A percentile compares a stretch with the other conserved stretches of the same genome.
phyloP scores from a whole-genome alignment of 106 monocot genomes.

The Acanthochlamys bracteata region DNA sequence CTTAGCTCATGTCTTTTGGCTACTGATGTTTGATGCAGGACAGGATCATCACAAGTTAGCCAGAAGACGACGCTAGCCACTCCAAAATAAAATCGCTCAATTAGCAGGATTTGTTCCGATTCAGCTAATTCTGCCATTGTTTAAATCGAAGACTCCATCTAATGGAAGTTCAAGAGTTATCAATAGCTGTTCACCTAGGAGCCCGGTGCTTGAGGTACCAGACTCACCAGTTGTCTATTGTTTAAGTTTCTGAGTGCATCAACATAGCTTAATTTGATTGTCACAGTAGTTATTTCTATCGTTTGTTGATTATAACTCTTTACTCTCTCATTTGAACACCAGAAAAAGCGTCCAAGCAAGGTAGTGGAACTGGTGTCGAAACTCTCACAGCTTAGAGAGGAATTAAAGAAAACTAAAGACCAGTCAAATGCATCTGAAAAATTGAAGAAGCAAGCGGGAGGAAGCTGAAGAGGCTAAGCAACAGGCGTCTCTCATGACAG shows the following conservation, averaged over 20 bases:
- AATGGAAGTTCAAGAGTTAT: constrained; percentile 45
- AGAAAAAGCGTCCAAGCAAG: constrained; percentile 50
- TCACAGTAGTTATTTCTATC: not conserved
- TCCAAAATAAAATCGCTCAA: constrained; percentile 32
- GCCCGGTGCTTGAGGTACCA: constrained; percentile 47
- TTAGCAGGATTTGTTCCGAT: constrained; percentile 30
- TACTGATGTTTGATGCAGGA: constrained; percentile 24
- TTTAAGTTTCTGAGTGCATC: no score
- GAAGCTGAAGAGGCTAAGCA: constrained; percentile 62
- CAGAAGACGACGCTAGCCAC: constrained; percentile 55
- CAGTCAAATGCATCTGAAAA: constrained; percentile 39
- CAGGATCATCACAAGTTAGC: constrained; percentile 42
- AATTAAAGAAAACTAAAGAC: constrained; percentile 59
- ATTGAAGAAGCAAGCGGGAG: constrained; percentile 30
- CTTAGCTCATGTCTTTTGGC: not conserved
- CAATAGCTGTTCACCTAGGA: constrained; percentile 43
- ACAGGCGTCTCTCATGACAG: constrained; percentile 21
- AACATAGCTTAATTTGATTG: not conserved
- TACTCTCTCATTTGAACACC: not conserved
- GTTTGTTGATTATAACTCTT: not conserved
- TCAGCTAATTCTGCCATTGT: constrained; percentile 19
- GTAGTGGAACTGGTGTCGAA: constrained; percentile 50
- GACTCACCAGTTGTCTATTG: no score
- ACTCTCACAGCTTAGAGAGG: constrained; percentile 45
- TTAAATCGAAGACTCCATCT: constrained; percentile 22